Evolutionary conservation across 495 filamentous ascomycete genomes (phyloP), one percentile per base, ranked within the genome.

Genomic region (Tuber magnatum): DNA sequence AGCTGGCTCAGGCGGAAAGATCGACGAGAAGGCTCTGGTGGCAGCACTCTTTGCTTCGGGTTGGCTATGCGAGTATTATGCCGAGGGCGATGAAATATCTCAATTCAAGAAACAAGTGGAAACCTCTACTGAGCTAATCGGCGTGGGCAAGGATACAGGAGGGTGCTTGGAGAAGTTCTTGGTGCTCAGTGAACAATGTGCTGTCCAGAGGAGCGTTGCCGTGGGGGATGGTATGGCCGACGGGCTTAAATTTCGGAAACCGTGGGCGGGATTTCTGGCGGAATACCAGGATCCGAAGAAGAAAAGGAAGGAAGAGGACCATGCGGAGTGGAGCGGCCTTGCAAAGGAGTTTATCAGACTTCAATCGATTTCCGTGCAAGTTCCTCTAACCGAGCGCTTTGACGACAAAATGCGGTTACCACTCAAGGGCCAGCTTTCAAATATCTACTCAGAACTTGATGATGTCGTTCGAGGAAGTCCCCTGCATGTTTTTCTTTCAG

Each of bases 21-120:
- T 79, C 6, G 40, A 38, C 3, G 43, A 75, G 44, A n/a, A 43
- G 18, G 71, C 76, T 32, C 40, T 73, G 14, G 71, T 74, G 35
- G 61, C n/a, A 14, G 70, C 76, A 20, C 48, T 79, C 8, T 72
- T 79, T 51, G 72, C 69, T 8, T 78, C 77, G 7, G 48, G 72
- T n/a, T 79, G 77, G 77, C 8, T 79, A 18, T 78, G 68, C n/a
- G 76, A 78, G 43, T 78, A 75, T 43, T 56, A 79, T 41, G 73
- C 77, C 4, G 76, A 79, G 56, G 68, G 51, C 35, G 71, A 72
- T 10, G 46, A 69, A 12, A 42, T 56, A 32, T 41, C 44, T 4
- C 24, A 68, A 38, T 79, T 79, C 70, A 78, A 70, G 24, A 70
- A 40, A 14, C 69, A 78, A 39, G 72, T 79, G 24, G 69, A 75